Evolutionary conservation across 1,139 yeast genomes (phyloP).

Genomic region (Oligophagozyma castellii): DNA sequence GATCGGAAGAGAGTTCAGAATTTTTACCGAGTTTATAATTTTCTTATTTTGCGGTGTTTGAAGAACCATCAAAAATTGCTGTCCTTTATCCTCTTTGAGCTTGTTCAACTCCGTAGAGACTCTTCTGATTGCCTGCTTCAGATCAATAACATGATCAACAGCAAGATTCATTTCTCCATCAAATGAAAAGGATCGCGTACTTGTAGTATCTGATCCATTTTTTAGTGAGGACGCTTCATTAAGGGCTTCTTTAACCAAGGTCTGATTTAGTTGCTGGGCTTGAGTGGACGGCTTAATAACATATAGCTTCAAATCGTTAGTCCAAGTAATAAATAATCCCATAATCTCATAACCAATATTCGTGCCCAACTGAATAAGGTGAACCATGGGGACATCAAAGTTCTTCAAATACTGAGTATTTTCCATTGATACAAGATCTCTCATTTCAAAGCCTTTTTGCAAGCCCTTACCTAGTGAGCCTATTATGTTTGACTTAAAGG

Average conservation of each 20-base stretch:
- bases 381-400: slow-evolving; percentile 47
- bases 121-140: slow-evolving; percentile 37
- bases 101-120: slow-evolving; percentile 41
- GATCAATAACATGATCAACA: slow-evolving; percentile 45
- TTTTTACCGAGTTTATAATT: slow-evolving; percentile 31
- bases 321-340: slow-evolving; percentile 58
- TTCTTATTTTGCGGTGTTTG: slow-evolving; percentile 56
- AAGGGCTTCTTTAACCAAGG: slow-evolving; percentile 34
- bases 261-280: slow-evolving; percentile 55
- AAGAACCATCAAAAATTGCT: slow-evolving; percentile 50
- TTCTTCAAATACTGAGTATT: slow-evolving; percentile 39
- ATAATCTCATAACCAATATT: slow-evolving; percentile 62
- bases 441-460: slow-evolving; percentile 66
- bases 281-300: slow-evolving; percentile 54
- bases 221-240: slow-evolving; percentile 41
- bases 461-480: slow-evolving; percentile 84
- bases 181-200: slow-evolving; percentile 32
- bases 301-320: slow-evolving; percentile 36
- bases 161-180: slow-evolving; percentile 37
- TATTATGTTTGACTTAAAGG: slow-evolving; percentile 46
- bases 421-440: slow-evolving; percentile 38
- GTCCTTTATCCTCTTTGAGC: slow-evolving; percentile 55
- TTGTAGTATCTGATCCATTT: slow-evolving; percentile 34
- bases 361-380: slow-evolving; percentile 58
- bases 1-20: slow-evolving; percentile 48